Evolutionary conservation across 495 filamentous ascomycete species (phyloP), one percentile per base, ranked within the genome.

Genomic region (Platismatia glauca): DNA sequence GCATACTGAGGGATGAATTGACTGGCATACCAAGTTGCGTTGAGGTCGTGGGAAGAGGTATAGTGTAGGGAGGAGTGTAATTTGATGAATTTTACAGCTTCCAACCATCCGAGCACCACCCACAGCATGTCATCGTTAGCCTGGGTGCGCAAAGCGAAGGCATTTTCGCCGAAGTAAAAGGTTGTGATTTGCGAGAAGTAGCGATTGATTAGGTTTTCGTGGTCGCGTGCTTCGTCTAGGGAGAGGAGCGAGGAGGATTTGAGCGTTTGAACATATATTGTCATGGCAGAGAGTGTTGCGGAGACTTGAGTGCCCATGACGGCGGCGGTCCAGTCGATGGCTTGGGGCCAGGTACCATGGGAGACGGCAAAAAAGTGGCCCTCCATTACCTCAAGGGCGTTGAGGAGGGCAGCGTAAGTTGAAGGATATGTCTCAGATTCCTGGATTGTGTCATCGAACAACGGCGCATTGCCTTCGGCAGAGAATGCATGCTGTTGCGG

Each of bases 41-140:
- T 71, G 63, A 37, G 61, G 39, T 37, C 64, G 66, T 60, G 22
- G 44, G 58, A 62, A 6, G 38, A n/a, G 50, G 64, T 59, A 60
- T 75, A 77, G 57, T 84, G 78, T 34, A 93, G 74, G 46, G 82
- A 73, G 57, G 91, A 91, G 67, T 91, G 87, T 41, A 80, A 67
- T 39, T 85, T 71, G 53, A 91, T 82, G 69, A 94, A 89, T 67
- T 90, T 85, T 68, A 90, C 84, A 55, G 81, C 82, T 70, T 95
- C 89, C 63, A 97, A 79, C 93, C 93, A 97, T 59, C 87, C 89
- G 52, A 97, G 77, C 2, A 96, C 93, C 15, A 97, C 91, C 94
- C 94, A 98, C 27, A 96, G 81, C 80, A 97, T 97, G 71, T 98
- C 94, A 71, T 98, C 94, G 70, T 86, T 96, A 1, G 93, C 94